Conservation (phyloP, 495 filamentous ascomycete species). For the Podospora pseudopauciseta region DNA sequence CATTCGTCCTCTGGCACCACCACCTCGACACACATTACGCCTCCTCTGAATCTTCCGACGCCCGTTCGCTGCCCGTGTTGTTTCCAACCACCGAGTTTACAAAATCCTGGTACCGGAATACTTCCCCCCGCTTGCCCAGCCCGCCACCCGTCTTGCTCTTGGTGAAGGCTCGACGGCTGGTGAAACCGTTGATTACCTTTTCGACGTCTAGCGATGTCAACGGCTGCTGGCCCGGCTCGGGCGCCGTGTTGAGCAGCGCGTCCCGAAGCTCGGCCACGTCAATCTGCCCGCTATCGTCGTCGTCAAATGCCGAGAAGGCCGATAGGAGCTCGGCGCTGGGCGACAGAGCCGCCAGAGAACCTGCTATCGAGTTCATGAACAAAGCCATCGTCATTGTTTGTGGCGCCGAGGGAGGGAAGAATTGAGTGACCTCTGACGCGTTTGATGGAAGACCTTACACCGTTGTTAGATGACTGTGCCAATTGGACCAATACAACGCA, state of each 20-base stretch:
- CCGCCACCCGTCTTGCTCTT: constrained; percentile 43
- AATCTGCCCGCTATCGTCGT: constrained; percentile 90
- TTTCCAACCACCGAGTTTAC: constrained; percentile 57
- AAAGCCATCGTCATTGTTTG: constrained; percentile 75
- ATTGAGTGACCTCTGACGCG: constrained; percentile 58
- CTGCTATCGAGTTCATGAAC: constrained; percentile 75
- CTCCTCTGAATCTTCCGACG: constrained; percentile 31
- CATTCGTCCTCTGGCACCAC: neutral
- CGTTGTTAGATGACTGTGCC: constrained; percentile 7
- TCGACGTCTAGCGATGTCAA: constrained; percentile 78
- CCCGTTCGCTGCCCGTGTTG: constrained; percentile 36
- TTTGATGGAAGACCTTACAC: constrained; percentile 47
- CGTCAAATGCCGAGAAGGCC: constrained; percentile 91
- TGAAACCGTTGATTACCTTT: constrained; percentile 77
- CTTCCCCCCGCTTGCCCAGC: constrained; percentile 59
- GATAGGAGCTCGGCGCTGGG: constrained; percentile 72
- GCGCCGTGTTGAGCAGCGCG: constrained; percentile 74
- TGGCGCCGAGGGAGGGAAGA: constrained; percentile 67
- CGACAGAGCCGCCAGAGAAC: constrained; percentile 66
- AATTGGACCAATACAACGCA: neutral
- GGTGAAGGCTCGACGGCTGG: constrained; percentile 71
- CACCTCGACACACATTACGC: constrained; percentile 9
- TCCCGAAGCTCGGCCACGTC: constrained; percentile 78
- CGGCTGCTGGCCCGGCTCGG: constrained; percentile 63
- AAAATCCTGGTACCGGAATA: constrained; percentile 77